Evolutionary conservation across 2,329 filamentous ascomycete species (phyloP).

Genomic region (Ramularia endophylla): DNA sequence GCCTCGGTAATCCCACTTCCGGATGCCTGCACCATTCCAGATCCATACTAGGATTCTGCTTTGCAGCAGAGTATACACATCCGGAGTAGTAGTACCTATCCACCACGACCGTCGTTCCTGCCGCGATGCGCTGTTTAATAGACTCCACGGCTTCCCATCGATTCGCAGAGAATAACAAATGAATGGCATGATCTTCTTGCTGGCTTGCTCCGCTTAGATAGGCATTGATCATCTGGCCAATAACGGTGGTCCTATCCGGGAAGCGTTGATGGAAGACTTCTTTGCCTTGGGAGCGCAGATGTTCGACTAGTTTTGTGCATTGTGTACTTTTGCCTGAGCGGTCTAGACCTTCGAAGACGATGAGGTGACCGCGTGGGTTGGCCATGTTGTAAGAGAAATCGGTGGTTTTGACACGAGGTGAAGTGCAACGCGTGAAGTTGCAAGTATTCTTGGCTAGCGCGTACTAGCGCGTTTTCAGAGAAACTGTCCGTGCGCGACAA

Average conservation of each 20-base stretch:
- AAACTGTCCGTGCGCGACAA: too few species aligned
- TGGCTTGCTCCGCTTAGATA: slow-evolving; percentile 69
- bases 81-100: slow-evolving; percentile 96
- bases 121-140: slow-evolving; percentile 44
- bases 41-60: slow-evolving; percentile 62
- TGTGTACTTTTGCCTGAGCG: slow-evolving; percentile 90
- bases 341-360: slow-evolving; percentile 85
- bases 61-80: slow-evolving; percentile 87
- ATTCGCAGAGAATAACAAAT: slow-evolving; percentile 85
- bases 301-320: slow-evolving; percentile 60
- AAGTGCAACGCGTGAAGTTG: background rate
- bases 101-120: slow-evolving; percentile 71
- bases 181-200: slow-evolving; percentile 82
- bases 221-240: slow-evolving; percentile 77
- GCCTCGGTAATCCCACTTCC: slow-evolving; percentile 78
- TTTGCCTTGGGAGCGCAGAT: slow-evolving; percentile 46
- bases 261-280: slow-evolving; percentile 58
- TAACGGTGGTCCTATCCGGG: slow-evolving; percentile 74
- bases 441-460: background rate
- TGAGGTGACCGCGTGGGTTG: slow-evolving; percentile 59
- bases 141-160: slow-evolving; percentile 64
- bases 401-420: background rate
- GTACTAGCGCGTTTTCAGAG: background rate
- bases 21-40: slow-evolving; percentile 78
- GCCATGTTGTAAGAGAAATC: background rate